Evolutionary conservation across 345 rosid genomes (phyloP), one percentile per base, ranked within the genome.

Genomic region (Xanthoceras sorbifolium): DNA sequence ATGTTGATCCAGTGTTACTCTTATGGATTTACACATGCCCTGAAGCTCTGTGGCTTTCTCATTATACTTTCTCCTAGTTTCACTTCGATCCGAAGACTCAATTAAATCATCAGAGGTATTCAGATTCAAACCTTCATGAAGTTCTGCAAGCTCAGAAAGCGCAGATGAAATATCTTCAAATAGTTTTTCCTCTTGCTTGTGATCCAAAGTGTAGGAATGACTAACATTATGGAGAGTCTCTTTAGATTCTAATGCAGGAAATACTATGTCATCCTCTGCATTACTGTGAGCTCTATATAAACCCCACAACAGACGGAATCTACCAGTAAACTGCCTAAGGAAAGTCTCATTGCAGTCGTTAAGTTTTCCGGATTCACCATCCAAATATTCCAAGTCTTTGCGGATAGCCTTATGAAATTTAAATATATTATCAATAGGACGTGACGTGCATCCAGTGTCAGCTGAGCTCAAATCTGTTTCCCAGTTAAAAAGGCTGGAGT

Each of bases 201-300:
- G 91, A 74, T 88, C 91, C 65, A 88, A 73, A 59, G 90, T 88
- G 80, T 88, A 88, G 22, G 91, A 88, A 71, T 88, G 91, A 78
- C 91, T 88, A 32, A 88, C 91, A 55, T 88, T 88, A 79, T 85
- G 89, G 71, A 88, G 90, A 66, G 90, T 79, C 82, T 88, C 91
- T 77, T 71, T 88, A 54, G 91, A 86, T 73, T 88, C 91, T 79
- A 88, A 72, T 38, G 88, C 91, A 14, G 91, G 91, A 79, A 88
- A 88, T 61, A 88, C 89, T 69, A 88, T 88, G 76, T 88, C 91
- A 83, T 88, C 91, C 79, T 88, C 91, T 0, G 91, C 91, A 79
- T 88, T 88, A 76, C 91, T 88, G 42, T 88, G 91, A 67, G 91
- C 91, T 79, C 86, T 83, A 67, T 88, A 88, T 60, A 88, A 82